Conservation (phyloP, 257 asterid genomes). For the Solanum bulbocastanum region DNA sequence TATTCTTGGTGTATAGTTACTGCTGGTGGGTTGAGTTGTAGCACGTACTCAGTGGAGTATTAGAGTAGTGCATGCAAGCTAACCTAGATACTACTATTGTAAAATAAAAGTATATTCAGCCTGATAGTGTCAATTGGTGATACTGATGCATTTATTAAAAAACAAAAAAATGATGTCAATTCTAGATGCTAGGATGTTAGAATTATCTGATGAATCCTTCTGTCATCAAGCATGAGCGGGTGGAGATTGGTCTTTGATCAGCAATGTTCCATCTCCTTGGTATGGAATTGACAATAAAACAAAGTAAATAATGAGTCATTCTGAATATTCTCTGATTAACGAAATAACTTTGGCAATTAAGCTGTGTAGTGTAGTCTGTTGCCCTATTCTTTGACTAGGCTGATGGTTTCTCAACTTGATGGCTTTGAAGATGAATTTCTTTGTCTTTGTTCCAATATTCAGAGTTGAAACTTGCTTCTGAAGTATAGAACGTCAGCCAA, state of each 20-base stretch:
- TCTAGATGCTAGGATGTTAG: neutral
- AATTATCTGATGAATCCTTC: neutral
- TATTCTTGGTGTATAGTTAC: neutral
- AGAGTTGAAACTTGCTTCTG: neutral
- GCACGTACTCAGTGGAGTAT: neutral
- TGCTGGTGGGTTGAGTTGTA: neutral
- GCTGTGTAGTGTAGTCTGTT: neutral
- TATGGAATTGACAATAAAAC: neutral
- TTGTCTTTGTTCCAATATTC: neutral
- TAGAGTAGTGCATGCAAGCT: neutral
- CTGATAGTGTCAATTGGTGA: neutral
- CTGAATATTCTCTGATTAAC: neutral
- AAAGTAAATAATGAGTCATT: neutral
- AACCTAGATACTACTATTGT: neutral
- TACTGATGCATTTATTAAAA: neutral
- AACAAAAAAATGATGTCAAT: neutral
- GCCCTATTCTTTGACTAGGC: neutral
- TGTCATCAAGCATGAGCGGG: neutral
- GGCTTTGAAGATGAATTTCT: neutral
- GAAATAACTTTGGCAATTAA: neutral
- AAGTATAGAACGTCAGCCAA: slow-evolving; percentile 12
- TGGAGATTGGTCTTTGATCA: neutral
- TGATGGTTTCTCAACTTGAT: neutral
- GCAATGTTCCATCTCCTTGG: neutral
- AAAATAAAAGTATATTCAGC: neutral